phyloP scores from a whole-genome alignment of 805 yeast genomes.

The Myxozyma vanderwaltii region DNA sequence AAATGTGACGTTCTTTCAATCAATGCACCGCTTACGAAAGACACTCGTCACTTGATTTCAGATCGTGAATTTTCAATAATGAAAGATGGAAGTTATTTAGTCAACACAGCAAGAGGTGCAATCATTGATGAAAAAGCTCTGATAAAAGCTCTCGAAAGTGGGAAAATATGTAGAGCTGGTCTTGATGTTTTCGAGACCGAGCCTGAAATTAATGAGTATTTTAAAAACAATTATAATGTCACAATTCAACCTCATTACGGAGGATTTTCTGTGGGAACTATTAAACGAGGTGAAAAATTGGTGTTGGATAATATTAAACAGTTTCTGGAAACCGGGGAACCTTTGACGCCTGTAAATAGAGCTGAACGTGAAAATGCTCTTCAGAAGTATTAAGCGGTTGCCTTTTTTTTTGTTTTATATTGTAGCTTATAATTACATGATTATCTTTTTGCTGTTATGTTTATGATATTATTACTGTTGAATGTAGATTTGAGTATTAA shows the following conservation, averaged over 20 bases:
- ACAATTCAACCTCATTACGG: conserved; percentile 61
- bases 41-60: conserved; percentile 55
- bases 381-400: no score
- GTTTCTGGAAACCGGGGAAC: conserved; percentile 19
- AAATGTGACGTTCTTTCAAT: conserved; percentile 54
- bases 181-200: conserved; percentile 64
- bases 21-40: conserved; percentile 56
- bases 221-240: conserved; percentile 50
- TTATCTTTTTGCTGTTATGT: no score
- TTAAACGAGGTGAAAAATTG: conserved; percentile 14
- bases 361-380: background rate
- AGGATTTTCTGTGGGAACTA: conserved; percentile 45
- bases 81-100: conserved; percentile 57
- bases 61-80: conserved; percentile 49
- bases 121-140: conserved; percentile 58
- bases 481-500: no score
- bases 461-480: no score
- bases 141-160: conserved; percentile 50
- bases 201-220: conserved; percentile 55
- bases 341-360: conserved; percentile 18
- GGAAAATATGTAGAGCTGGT: conserved; percentile 56
- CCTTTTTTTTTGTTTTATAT: no score
- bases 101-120: conserved; percentile 66
- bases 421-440: no score
- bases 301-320: conserved; percentile 16